Conservation (phyloP, 2,329 filamentous ascomycete species). For the Atkinsonella hypoxylon region DNA sequence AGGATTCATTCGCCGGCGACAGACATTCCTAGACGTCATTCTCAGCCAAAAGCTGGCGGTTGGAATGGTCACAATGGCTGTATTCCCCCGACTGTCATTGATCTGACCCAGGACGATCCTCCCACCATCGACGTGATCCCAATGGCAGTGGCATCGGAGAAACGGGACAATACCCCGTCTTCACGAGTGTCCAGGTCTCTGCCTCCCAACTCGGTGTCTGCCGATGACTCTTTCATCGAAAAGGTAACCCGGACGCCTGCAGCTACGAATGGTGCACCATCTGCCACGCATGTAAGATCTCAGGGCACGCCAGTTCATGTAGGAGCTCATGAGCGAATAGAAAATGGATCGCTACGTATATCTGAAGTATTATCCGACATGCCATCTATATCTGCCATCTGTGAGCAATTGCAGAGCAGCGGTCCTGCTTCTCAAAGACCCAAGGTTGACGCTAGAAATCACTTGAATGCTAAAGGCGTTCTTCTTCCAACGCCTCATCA, state of each 20-base stretch:
- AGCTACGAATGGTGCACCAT: not conserved
- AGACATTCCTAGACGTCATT: not conserved
- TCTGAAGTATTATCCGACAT: not conserved
- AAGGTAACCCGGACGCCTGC: not conserved
- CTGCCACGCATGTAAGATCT: not conserved
- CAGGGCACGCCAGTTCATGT: not conserved
- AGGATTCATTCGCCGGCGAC: not conserved
- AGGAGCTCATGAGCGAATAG: not conserved
- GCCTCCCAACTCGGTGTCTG: not conserved
- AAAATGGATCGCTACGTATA: not conserved
- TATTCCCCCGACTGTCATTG: not conserved
- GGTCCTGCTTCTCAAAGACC: not conserved
- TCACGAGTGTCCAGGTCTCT: not conserved
- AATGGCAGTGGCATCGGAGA: not conserved
- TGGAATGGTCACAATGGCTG: not conserved
- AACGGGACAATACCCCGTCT: not conserved
- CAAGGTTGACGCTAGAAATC: not conserved
- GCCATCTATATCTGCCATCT: not conserved
- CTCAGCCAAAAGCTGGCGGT: not conserved
- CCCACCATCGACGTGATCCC: not conserved
- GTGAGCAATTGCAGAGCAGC: not conserved
- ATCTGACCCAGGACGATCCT: conserved; percentile 1
- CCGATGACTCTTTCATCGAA: not conserved
- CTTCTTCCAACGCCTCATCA: not conserved
- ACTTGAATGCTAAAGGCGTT: not conserved